Base-by-base conservation (phyloP, 2,329 filamentous ascomycete species). In the Colletotrichum camelliae region DNA sequence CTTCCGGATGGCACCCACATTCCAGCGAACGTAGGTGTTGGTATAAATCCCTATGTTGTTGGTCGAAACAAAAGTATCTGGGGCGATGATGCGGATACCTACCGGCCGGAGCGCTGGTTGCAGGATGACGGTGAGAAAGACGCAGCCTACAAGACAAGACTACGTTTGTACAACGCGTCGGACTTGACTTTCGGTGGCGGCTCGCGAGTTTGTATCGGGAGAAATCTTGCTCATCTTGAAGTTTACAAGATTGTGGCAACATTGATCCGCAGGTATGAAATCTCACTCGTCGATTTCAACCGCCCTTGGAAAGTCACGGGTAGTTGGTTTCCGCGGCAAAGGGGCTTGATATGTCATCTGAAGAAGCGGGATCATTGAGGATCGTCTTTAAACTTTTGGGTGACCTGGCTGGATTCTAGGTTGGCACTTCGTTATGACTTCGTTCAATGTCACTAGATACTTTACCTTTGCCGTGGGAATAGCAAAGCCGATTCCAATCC, bases 81-180 rank as follows among this genome's bases (percentile, higher is more conserved):
- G 78, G 89, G 88, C 0, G 77, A 81, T 0, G 87, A 90, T 72
- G 84, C 85, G 0, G 83, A 89, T 27, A 73, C 77, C 0, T 91
- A 87, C 76, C 81, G 82, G 2, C 88, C 89, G 0, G 88, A 89
- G 66, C 82, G 89, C 5, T 91, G 88, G 88, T 79, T 90, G 10
- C 80, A 79, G 31, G 70, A 78, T 4, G 78, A 80, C 7, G 76
- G 71, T 4, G 86, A 88, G 77, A 31, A 27, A 7, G 79, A 82
- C 2, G 81, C 81, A 6, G 78, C 76, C 13, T 87, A 83, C 64
- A 73, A 83, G 43, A 72, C 77, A 37, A 81, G 87, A 4, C 80
- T 84, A 27, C 77, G 79, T 8, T 75, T 77, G 3, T 87, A 86
- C 84, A 85, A 85, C 57, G 80, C 83, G 37, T 78, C 83, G 1